Conservation (phyloP, 768 basidiomycete species). For the Termitomyces bulborhizus region DNA sequence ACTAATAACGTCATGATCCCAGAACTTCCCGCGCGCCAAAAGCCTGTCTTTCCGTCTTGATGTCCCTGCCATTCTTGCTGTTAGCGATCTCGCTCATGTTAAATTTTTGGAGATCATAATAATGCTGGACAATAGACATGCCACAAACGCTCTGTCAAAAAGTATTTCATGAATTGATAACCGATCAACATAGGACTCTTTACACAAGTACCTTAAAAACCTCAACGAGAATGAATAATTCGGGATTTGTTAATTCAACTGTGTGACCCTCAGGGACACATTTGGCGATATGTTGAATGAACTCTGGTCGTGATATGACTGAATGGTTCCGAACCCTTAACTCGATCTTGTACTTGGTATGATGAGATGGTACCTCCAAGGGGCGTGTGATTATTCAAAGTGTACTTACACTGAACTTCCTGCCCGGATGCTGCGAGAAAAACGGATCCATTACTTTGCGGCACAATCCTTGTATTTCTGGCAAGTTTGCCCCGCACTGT, state of each 20-base stretch:
- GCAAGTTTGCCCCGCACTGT: slow-evolving; percentile 60
- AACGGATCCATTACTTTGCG: slow-evolving; percentile 45
- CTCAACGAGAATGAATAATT: slow-evolving; percentile 73
- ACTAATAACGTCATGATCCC: neutral
- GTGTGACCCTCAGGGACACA: slow-evolving; percentile 63
- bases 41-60: slow-evolving; percentile 16
- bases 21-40: neutral
- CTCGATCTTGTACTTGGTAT: slow-evolving; percentile 73
- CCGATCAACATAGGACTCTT: neutral
- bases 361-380: neutral
- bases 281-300: slow-evolving; percentile 65
- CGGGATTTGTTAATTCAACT: slow-evolving; percentile 64
- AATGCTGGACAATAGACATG: slow-evolving; percentile 66
- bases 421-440: slow-evolving; percentile 38
- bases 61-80: slow-evolving; percentile 29
- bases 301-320: slow-evolving; percentile 48
- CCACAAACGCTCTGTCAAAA: slow-evolving; percentile 64
- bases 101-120: slow-evolving; percentile 68
- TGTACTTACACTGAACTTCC: slow-evolving; percentile 40
- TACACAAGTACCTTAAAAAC: slow-evolving; percentile 64
- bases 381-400: neutral
- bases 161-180: neutral
- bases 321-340: slow-evolving; percentile 70
- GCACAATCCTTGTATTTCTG: slow-evolving; percentile 64
- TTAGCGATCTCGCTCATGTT: slow-evolving; percentile 74